Evolutionary conservation across 2,329 filamentous ascomycete species (phyloP), one percentile per base, ranked within the genome.

Genomic region (Beauveria sp.): DNA sequence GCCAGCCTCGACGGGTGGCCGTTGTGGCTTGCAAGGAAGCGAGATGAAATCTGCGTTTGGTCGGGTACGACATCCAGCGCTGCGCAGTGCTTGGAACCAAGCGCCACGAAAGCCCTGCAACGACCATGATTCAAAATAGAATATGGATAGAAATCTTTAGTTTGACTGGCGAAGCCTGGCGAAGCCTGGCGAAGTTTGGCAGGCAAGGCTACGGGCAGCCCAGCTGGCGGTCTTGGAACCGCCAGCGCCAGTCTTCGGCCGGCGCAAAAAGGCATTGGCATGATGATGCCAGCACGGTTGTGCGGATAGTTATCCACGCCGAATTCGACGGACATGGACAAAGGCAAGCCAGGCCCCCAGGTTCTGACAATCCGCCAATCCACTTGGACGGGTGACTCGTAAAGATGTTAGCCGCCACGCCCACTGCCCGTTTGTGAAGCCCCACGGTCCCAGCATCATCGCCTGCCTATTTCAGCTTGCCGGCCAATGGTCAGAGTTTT

Each of bases 401-500:
- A 37, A 16, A 37, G 3, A 12, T 12, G 30, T 34, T 37, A 37
- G 28, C 48, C 56, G 48, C 56, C 47, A 44, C 47, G 47, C 47
- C 56, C 47, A 52, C 56, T 40, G 56, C 56, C 26, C 56, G 44
- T 52, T 52, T 18, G 14, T n/a, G 18, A 14, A 12, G 56, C 56
- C 47, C 56, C 56, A 59, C 47, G 56, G 30, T 51, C 34, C 30
- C 40, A 44, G 37, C 47, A 40, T 16, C 56, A 16, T 51, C 37
- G 47, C 56, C 56, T 59, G 56, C 56, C 56, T 59, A 10, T 37
- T 59, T 40, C 47, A 59, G 56, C 37, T 24, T 37, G 55, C 44
- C 44, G 44, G 34, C 28, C 16, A 57, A 50, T 22, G 44, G 16
- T 48, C 54, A n/a, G 44, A 48, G 16, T 57, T 34, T 34, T 34